phyloP scores from a whole-genome alignment of 164 flowering plant genomes.

The Sedum album region DNA sequence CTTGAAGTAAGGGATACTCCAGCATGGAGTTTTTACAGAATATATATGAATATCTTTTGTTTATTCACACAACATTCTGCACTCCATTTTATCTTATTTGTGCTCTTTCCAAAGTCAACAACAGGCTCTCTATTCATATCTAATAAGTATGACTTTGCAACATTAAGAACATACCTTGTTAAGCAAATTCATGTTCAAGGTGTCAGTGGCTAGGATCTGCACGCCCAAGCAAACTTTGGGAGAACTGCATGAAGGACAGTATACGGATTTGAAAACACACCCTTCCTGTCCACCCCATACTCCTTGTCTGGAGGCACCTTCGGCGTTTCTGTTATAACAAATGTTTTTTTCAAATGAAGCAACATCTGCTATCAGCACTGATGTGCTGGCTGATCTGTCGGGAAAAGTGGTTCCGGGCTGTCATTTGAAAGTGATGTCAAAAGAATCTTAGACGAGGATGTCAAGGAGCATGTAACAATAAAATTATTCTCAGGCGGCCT shows the following conservation, averaged over 20 bases:
- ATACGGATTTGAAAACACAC: slow-evolving; percentile 60
- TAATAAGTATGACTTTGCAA: neutral
- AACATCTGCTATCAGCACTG: slow-evolving; percentile 43
- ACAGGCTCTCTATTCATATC: too few species aligned
- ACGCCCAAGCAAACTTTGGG: slow-evolving; percentile 53
- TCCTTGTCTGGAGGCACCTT: slow-evolving; percentile 29
- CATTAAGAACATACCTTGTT: slow-evolving; percentile 44
- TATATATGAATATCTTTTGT: too few species aligned
- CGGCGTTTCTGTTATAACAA: slow-evolving; percentile 16
- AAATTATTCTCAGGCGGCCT: slow-evolving; percentile 57
- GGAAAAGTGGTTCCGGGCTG: slow-evolving; percentile 11
- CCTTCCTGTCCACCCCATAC: slow-evolving; percentile 88
- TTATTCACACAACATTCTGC: neutral
- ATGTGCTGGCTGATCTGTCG: slow-evolving; percentile 19
- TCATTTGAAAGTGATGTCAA: slow-evolving; percentile 35
- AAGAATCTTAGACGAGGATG: slow-evolving; percentile 47
- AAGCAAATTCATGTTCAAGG: slow-evolving; percentile 45
- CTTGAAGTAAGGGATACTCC: neutral
- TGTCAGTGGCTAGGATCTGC: slow-evolving; percentile 65
- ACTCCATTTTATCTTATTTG: too few species aligned
- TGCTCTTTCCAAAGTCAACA: too few species aligned
- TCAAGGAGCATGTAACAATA: slow-evolving; percentile 38
- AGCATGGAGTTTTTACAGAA: too few species aligned
- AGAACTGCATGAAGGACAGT: slow-evolving; percentile 63
- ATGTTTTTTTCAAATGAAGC: slow-evolving; percentile 45